Evolutionary conservation across 345 rosid species (phyloP), one percentile per base, ranked within the genome.

Genomic region (Luvunga scandens): DNA sequence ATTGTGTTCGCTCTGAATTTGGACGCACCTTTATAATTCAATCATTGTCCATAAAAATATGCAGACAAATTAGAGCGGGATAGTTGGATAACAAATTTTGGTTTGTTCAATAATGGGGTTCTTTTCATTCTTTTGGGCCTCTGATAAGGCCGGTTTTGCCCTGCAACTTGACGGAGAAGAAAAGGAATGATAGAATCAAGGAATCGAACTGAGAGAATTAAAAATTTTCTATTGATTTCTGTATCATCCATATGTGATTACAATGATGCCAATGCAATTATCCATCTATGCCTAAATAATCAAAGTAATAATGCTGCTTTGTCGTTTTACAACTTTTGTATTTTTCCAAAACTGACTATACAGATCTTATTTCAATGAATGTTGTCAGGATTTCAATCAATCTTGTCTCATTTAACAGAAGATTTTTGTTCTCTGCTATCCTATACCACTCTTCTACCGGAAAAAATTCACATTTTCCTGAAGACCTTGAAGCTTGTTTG

Each of bases 271-370:
- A 10, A 39, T 39, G 45, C 45, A 39, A 45, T 69, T 36, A 60
- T 66, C 76, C 57, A 53, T 28, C 0, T 13, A 2, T 81, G 79
- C 71, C n/a, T 78, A 22, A 28, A 77, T 48, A 75, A 79, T 50
- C 69, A 60, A 42, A 24, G 30, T 10, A 71, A 55, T 9, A 65
- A 31, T 50, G 59, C 38, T 75, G 63, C 64, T 68, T 74, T 75
- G 76, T 55, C 55, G 62, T 70, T 78, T 50, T 59, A 67, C 72
- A 78, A 33, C 36, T 69, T 61, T 28, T 28, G 24, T 66, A 36
- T 78, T 61, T 63, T 73, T 71, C 79, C 13, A 82, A 83, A 87
- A 83, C 72, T 77, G 36, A 28, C 73, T n/a, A 66, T 69, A 28
- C 69, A 39, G 61, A 66, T 45, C 18, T n/a, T 36, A 39, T 63